phyloP scores from a whole-genome alignment of 2,329 filamentous ascomycete genomes.

The Septoria linicola region DNA sequence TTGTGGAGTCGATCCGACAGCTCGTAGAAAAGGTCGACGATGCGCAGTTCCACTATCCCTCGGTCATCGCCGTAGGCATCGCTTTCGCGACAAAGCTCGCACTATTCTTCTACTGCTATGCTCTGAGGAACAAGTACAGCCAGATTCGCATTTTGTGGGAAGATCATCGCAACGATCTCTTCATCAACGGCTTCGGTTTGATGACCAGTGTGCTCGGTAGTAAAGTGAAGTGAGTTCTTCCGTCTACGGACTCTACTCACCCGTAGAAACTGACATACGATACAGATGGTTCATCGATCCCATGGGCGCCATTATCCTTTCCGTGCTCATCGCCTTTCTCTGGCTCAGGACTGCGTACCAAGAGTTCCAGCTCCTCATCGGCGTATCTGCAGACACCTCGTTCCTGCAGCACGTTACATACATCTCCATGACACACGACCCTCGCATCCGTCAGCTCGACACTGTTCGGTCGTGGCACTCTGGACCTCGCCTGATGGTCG shows the following conservation, averaged over 20 bases:
- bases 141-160: slow-evolving; percentile 93
- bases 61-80: slow-evolving; percentile 77
- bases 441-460: slow-evolving; percentile 79
- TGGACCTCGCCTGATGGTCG: slow-evolving; percentile 83
- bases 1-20: slow-evolving; percentile 79
- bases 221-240: slow-evolving; percentile 59
- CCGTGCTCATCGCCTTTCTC: slow-evolving; percentile 70
- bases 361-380: slow-evolving; percentile 89
- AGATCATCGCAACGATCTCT: slow-evolving; percentile 94
- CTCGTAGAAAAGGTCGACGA: slow-evolving; percentile 55
- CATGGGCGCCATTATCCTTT: slow-evolving; percentile 82
- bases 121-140: slow-evolving; percentile 83
- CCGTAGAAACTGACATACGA: neutral
- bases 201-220: slow-evolving; percentile 86
- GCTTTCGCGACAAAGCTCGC: slow-evolving; percentile 81
- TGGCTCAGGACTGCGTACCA: slow-evolving; percentile 84
- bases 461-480: slow-evolving; percentile 93
- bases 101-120: slow-evolving; percentile 90
- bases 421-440: slow-evolving; percentile 86
- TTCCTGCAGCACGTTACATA: slow-evolving; percentile 95
- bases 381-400: slow-evolving; percentile 79
- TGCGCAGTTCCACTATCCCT: slow-evolving; percentile 73
- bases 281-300: slow-evolving; percentile 89
- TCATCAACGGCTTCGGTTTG: slow-evolving; percentile 88
- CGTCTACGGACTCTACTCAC: too few relatives aligned